Percentiles rank a stretch among this genome's conserved stretches.
phyloP scores from a whole-genome alignment of 2,329 filamentous ascomycete genomes.

The Colletotrichum liriopes region DNA sequence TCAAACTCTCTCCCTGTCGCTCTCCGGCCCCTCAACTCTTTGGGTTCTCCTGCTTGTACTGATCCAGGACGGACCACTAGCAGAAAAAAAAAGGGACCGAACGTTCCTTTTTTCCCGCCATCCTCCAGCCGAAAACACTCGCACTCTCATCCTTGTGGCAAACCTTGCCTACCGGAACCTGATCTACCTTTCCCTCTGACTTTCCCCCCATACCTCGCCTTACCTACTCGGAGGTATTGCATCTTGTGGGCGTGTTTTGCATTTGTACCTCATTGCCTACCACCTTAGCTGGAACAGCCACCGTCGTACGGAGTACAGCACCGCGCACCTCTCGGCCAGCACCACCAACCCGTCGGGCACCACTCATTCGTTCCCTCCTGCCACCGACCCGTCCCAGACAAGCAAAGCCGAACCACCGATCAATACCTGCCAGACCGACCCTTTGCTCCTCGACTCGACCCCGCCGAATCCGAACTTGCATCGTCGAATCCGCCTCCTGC shows the following conservation, averaged over 20 bases:
- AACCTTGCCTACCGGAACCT: conserved; percentile 31
- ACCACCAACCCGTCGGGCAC: conserved; percentile 21
- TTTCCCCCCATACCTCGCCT: conserved; percentile 12
- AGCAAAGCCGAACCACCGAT: conserved; percentile 26
- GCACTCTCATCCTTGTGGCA: conserved; percentile 38
- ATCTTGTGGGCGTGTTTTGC: conserved; percentile 27
- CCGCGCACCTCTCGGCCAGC: conserved; percentile 9
- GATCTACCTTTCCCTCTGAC: conserved; percentile 22
- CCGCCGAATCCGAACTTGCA: conserved; percentile 42
- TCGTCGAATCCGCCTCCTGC: conserved; percentile 40
- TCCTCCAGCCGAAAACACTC: conserved; percentile 22
- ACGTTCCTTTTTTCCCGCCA: conserved; percentile 14
- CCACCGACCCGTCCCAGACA: conserved; percentile 8
- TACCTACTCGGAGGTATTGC: conserved; percentile 10
- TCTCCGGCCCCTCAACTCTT: neutral
- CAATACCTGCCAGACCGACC: conserved; percentile 25
- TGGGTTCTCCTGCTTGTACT: neutral
- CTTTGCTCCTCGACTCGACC: conserved; percentile 40
- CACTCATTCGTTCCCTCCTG: conserved; percentile 25
- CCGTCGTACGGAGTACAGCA: conserved; percentile 33
- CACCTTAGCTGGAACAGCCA: conserved; percentile 36
- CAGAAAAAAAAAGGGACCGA: neutral
- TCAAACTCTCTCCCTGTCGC: neutral
- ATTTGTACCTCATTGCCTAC: conserved; percentile 26
- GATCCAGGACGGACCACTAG: conserved; percentile 22